Evolutionary conservation across 2,329 filamentous ascomycete genomes (phyloP).

Genomic region (Alternaria postmessia): DNA sequence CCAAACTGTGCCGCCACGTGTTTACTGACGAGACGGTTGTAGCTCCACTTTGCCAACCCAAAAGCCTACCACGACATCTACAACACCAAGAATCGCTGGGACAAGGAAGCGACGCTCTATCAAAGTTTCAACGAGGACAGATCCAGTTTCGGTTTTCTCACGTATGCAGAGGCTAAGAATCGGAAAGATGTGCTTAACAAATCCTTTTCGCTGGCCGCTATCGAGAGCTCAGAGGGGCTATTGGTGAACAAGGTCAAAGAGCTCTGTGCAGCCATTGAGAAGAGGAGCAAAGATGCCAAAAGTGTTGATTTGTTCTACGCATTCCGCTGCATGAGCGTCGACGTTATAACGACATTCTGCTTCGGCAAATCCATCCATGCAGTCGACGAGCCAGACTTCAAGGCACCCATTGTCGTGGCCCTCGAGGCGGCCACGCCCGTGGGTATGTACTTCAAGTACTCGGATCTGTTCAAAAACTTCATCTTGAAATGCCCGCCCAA

Average conservation of each 20-base stretch:
- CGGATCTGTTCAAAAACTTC: slow-evolving; percentile 47
- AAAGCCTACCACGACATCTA: slow-evolving; percentile 56
- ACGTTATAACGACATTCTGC: slow-evolving; percentile 48
- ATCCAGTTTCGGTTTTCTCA: slow-evolving; percentile 55
- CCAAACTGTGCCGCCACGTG: background rate
- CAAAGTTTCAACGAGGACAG: slow-evolving; percentile 52
- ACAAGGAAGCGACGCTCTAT: slow-evolving; percentile 54
- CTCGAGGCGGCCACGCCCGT: slow-evolving; percentile 51
- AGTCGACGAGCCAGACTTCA: slow-evolving; percentile 51
- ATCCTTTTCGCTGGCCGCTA: slow-evolving; percentile 53
- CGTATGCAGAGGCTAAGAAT: slow-evolving; percentile 51
- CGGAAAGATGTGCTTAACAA: slow-evolving; percentile 54
- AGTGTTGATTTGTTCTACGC: slow-evolving; percentile 37
- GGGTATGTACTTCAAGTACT: slow-evolving; percentile 54
- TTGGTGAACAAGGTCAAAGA: slow-evolving; percentile 49
- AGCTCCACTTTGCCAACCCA: slow-evolving; percentile 56
- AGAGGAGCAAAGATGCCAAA: slow-evolving; percentile 29
- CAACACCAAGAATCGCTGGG: slow-evolving; percentile 52
- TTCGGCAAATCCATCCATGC: slow-evolving; percentile 53
- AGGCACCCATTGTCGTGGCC: slow-evolving; percentile 53
- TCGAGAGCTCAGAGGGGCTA: slow-evolving; percentile 48
- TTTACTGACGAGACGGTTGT: slow-evolving; percentile 8
- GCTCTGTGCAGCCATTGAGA: slow-evolving; percentile 42
- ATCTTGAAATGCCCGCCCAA: slow-evolving; percentile 50
- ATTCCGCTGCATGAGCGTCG: slow-evolving; percentile 31